Evolutionary conservation across 495 filamentous ascomycete species (phyloP), one percentile per base, ranked within the genome.

Genomic region (Neurospora tetrasperma): DNA sequence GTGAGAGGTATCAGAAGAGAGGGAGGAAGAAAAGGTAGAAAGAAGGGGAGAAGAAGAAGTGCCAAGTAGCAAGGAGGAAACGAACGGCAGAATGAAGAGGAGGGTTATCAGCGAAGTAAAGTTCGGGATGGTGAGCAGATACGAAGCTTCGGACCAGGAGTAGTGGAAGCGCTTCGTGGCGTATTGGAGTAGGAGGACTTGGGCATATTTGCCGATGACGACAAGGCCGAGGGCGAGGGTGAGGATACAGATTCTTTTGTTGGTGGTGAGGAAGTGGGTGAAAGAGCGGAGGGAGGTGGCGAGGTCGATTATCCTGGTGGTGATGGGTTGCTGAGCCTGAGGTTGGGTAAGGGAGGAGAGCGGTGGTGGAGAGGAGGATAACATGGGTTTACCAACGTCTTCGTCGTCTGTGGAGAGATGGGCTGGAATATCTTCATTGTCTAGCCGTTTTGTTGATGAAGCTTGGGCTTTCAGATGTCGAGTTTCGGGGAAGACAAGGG

Each of bases 171-270:
- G 75, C 46, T 76, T 75, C 3, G 77, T 79, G 12, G 79, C 76
- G 73, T 82, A 82, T 71, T 82, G 81, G 4, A 82, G 70, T 3
- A 82, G 66, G 11, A 82, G 14, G 42, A 79, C 79, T 20, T 76
- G 73, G 20, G 78, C 77, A 20, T 74, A 78, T 39, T 74, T 71
- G 35, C 77, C 79, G 11, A 80, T 44, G 69, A 80, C 48, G 43
- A 74, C 71, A 42, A 79, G 81, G 1, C 72, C 48, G 23, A 75
- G 69, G 6, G 79, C 77, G 3, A 79, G 5, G 23, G 80, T 76
- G 59, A 82, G 71, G 43, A 81, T 71, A 1, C 43, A 42, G 42
- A 77, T 40, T 20, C 70, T 73, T 44, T 42, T 71, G 74, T 80
- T 78, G 23, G 11, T 69, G 44, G 54, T 16, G 48, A 72, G 44